A percentile compares a stretch with the other conserved stretches of the same genome.
These are phyloP conservation scores for Zygnema circumcarinatum DNA, from an alignment of 139 green algal genomes.

Conservation along the genomic window DNA sequence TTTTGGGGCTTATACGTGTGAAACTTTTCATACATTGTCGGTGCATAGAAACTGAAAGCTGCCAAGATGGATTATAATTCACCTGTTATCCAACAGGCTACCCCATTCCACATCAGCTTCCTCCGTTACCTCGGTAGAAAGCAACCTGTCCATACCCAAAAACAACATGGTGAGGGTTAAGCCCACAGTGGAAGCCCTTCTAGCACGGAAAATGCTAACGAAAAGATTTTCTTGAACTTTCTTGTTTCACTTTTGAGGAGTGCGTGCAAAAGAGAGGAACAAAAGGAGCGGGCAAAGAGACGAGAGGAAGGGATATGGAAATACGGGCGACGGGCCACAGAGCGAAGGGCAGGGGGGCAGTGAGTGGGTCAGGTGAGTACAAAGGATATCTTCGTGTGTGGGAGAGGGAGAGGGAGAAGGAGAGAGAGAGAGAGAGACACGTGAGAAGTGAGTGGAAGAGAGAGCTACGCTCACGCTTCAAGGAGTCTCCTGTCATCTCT, in stretches of 20 bases:
- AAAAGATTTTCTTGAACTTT: neutral
- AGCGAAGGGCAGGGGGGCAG: slow-evolving; percentile 12
- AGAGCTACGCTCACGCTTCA: neutral
- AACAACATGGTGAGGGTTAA: neutral
- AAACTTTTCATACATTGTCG: too few species aligned
- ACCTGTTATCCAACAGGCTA: too few species aligned
- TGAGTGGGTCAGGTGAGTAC: neutral
- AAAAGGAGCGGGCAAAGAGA: neutral
- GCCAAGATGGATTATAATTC: too few species aligned
- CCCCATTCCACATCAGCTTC: neutral
- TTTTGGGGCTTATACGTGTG: too few species aligned
- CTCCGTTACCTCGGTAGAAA: neutral
- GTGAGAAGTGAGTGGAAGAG: neutral
- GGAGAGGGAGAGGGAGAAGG: slow-evolving; percentile 18
- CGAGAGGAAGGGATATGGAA: slow-evolving; percentile 7
- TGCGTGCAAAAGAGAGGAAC: neutral
- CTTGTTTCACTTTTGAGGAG: neutral
- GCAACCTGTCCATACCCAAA: neutral
- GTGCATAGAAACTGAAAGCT: neutral
- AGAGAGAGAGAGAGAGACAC: slow-evolving; percentile 24
- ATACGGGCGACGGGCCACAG: neutral
- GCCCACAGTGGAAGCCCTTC: neutral
- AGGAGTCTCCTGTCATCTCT: neutral
- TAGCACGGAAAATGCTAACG: too few species aligned
- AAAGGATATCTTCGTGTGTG: neutral